Percentiles rank a stretch among this genome's conserved stretches.
These are phyloP conservation scores for Wickerhamiella siamensis DNA, from an alignment of 805 yeast species.

Conservation along the genomic window DNA sequence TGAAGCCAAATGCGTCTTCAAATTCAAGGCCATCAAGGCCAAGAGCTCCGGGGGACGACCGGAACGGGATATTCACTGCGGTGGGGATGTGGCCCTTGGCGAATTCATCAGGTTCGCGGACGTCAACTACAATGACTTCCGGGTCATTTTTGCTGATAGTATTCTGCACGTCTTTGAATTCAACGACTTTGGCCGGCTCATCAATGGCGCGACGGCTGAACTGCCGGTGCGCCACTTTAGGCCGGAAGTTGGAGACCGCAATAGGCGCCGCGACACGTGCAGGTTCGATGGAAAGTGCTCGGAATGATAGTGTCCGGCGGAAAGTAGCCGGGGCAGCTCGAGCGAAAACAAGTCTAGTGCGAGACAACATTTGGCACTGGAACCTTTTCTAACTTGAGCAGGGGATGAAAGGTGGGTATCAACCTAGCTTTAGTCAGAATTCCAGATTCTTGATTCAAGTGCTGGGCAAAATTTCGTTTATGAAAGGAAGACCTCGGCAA, in stretches of 20 bases:
- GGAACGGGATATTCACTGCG: constrained; percentile 77
- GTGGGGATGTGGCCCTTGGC: constrained; percentile 65
- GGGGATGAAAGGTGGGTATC: neutral
- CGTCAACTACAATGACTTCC: constrained; percentile 58
- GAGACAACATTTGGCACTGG: neutral
- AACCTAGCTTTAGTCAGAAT: neutral
- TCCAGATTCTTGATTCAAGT: neutral
- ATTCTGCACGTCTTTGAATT: constrained; percentile 39
- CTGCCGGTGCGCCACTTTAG: constrained; percentile 5
- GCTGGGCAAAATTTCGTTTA: too few species aligned
- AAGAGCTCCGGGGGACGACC: constrained; percentile 84
- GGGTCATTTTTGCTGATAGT: constrained; percentile 32
- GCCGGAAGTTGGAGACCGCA: too few species aligned
- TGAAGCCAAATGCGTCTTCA: constrained; percentile 62
- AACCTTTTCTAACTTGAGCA: neutral
- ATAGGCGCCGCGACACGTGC: too few species aligned
- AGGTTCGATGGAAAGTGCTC: too few species aligned
- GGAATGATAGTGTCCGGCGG: neutral
- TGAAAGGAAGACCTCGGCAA: too few species aligned
- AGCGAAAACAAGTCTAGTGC: neutral
- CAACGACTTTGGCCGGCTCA: constrained; percentile 36
- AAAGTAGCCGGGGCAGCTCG: neutral
- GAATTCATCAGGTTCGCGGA: constrained; percentile 78
- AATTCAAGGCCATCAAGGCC: constrained; percentile 69
- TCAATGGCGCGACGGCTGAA: constrained; percentile 21